These are phyloP conservation scores for Pyracantha coccinea DNA, from an alignment of 331 rosid species.

Conservation along the genomic window DNA sequence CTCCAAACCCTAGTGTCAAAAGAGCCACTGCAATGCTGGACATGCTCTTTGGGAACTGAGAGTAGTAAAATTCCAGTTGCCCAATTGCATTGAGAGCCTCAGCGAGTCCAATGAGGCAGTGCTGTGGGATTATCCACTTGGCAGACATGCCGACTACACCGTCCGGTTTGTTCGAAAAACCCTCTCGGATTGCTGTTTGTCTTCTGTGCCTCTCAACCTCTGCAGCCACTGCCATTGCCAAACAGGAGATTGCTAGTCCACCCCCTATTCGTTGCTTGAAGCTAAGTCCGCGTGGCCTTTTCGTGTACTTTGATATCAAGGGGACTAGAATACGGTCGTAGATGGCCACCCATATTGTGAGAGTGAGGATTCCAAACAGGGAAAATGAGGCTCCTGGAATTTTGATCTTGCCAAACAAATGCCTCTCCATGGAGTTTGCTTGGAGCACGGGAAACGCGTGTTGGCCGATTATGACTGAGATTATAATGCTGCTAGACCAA, in stretches of 20 bases:
- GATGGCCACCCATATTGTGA: slow-evolving; percentile 41
- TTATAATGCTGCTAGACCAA: slow-evolving; percentile 59
- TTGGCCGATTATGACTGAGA: slow-evolving; percentile 30
- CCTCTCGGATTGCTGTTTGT: slow-evolving; percentile 35
- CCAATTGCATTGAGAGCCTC: slow-evolving; percentile 61
- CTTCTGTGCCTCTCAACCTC: slow-evolving; percentile 47
- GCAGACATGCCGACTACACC: slow-evolving; percentile 58
- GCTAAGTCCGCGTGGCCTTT: slow-evolving; percentile 18
- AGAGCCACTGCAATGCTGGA: slow-evolving; percentile 62
- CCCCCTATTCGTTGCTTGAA: slow-evolving; percentile 45
- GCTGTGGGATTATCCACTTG: slow-evolving; percentile 56
- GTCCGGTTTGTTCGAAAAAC: slow-evolving; percentile 14
- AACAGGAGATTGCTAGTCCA: slow-evolving; percentile 32
- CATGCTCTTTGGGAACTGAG: slow-evolving; percentile 65
- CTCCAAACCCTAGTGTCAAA: slow-evolving; percentile 33
- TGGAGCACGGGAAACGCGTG: slow-evolving; percentile 40
- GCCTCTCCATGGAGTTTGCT: slow-evolving; percentile 54
- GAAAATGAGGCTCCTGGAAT: slow-evolving; percentile 46
- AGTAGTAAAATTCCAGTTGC: slow-evolving; percentile 67
- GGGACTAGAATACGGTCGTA: slow-evolving; percentile 53
- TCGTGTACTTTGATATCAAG: slow-evolving; percentile 25
- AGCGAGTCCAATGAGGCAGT: slow-evolving; percentile 43
- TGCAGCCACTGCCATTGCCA: slow-evolving; percentile 28
- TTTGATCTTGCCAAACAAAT: slow-evolving; percentile 14
- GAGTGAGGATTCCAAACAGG: slow-evolving; percentile 29